Evolutionary conservation across 2,329 filamentous ascomycete genomes (phyloP), one percentile per base, ranked within the genome.

Genomic region (Fusarium musae): DNA sequence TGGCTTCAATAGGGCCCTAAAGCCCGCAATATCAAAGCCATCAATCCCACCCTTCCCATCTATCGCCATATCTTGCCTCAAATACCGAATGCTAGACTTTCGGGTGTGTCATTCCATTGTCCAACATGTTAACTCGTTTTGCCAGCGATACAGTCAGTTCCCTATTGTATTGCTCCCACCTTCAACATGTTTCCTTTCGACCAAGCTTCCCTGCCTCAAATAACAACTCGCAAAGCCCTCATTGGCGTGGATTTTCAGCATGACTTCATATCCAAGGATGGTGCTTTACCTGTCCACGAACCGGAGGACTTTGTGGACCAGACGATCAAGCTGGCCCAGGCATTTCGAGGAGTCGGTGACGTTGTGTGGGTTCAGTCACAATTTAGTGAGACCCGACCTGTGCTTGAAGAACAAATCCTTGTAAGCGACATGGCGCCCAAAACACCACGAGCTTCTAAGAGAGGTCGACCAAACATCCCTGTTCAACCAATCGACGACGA

Each of bases 221-320:
- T 92, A 59, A 84, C 82, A 36, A 89, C 89, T 13, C 87, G 90
- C 58, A 89, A 89, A 82, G 96, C 94, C 2, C 86, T 99, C 47
- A 85, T 98, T 26, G 84, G 97, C 23, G 87, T 98, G 72, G 96
- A 97, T 78, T 89, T 97, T 40, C 96, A 98, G 79, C 94, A 97
- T 77, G 96, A 98, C 80, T 97, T 98, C 78, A 84, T 97, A 65
- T 87, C 90, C 11, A 83, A 89, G 3, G 87, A 90, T 57, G 93
- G 93, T 61, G 88, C 90, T 32, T 83, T 98, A 26, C 88, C 90
- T 17, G 89, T 95, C 57, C 84, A 85, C 40, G 87, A 89, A 47
- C 90, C 91, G 6, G 82, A 87, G 8, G 89, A 89, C 15, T 93
- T 95, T 70, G 81, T 96, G 49, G 86, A 92, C 43, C 90, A 89